Evolutionary conservation across 352 stramenopile species (phyloP).

Genomic region (Hyaloperonospora brassicae): DNA sequence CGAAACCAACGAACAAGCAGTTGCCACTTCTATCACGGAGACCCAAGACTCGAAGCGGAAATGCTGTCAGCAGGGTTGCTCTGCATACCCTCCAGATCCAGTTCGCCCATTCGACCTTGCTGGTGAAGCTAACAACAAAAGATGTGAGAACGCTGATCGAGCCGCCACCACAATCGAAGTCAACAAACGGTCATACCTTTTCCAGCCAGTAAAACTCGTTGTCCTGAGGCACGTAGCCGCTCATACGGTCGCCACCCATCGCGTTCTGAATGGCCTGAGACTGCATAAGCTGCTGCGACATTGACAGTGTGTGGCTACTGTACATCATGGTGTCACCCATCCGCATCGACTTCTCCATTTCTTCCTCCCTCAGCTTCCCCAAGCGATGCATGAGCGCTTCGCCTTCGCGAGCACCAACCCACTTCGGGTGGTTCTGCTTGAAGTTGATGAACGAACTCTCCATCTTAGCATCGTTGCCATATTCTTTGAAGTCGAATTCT

Average conservation of each 20-base stretch:
- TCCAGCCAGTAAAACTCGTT: slow-evolving; percentile 87
- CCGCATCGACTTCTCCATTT: slow-evolving; percentile 83
- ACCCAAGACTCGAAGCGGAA: slow-evolving; percentile 46
- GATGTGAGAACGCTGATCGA: slow-evolving; percentile 5
- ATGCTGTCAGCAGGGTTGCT: slow-evolving; percentile 30
- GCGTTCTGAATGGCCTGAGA: slow-evolving; percentile 78
- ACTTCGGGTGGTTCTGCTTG: slow-evolving; percentile 86
- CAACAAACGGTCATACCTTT: slow-evolving; percentile 42
- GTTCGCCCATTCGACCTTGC: slow-evolving; percentile 38
- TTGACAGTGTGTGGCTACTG: slow-evolving; percentile 52
- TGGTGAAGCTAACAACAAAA: slow-evolving; percentile 43
- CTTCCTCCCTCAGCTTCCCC: slow-evolving; percentile 65
- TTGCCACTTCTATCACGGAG: slow-evolving; percentile 19
- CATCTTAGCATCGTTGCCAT: slow-evolving; percentile 92
- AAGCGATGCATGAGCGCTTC: slow-evolving; percentile 64
- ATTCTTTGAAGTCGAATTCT: slow-evolving; percentile 96
- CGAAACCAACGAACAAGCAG: slow-evolving; percentile 18
- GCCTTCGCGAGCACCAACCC: slow-evolving; percentile 68
- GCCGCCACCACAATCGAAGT: not conserved
- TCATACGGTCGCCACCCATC: slow-evolving; percentile 43
- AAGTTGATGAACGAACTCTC: slow-evolving; percentile 97
- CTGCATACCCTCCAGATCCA: slow-evolving; percentile 33
- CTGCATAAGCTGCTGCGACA: slow-evolving; percentile 84
- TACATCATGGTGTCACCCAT: slow-evolving; percentile 80
- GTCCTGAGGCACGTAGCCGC: slow-evolving; percentile 50